phyloP scores from a whole-genome alignment of 1,284 basidiomycete species.

The Puccinia hordei region DNA sequence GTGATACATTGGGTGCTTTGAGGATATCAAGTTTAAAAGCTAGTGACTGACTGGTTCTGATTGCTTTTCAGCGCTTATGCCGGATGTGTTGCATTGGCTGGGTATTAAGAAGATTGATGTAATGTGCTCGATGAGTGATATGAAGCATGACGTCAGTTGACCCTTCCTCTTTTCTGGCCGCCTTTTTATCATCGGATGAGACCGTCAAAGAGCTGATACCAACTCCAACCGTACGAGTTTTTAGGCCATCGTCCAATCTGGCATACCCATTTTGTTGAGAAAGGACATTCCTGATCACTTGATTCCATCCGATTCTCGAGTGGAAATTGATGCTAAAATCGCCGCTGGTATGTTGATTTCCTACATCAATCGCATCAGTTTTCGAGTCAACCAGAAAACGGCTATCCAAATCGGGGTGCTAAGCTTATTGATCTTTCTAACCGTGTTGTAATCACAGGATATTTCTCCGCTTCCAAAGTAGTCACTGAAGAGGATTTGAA shows the following conservation, averaged over 20 bases:
- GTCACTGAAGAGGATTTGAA: conserved; percentile 43
- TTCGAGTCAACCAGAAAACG: background rate
- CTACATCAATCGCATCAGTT: background rate
- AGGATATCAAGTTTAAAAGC: background rate
- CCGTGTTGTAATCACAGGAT: conserved; percentile 13
- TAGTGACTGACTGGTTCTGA: background rate
- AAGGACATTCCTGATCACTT: conserved; percentile 84
- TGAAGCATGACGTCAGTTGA: conserved; percentile 62
- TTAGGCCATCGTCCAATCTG: conserved; percentile 71
- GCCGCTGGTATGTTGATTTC: conserved; percentile 67
- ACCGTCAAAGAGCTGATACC: background rate
- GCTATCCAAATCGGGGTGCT: background rate
- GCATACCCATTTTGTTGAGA: conserved; percentile 77
- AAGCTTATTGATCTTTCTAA: background rate
- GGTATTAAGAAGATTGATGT: conserved; percentile 67
- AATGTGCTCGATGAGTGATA: conserved; percentile 89
- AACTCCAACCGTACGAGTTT: background rate
- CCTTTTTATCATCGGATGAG: background rate
- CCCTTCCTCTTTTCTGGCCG: conserved; percentile 52
- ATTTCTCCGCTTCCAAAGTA: conserved; percentile 42
- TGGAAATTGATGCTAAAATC: conserved; percentile 94
- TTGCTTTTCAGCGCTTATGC: conserved; percentile 72
- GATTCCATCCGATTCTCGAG: conserved; percentile 84
- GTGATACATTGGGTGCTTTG: background rate
- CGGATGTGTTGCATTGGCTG: conserved; percentile 84